A percentile compares a stretch with the other conserved stretches of the same genome.
Conservation (phyloP, 495 filamentous ascomycete species). For the Patellaria atrata region DNA sequence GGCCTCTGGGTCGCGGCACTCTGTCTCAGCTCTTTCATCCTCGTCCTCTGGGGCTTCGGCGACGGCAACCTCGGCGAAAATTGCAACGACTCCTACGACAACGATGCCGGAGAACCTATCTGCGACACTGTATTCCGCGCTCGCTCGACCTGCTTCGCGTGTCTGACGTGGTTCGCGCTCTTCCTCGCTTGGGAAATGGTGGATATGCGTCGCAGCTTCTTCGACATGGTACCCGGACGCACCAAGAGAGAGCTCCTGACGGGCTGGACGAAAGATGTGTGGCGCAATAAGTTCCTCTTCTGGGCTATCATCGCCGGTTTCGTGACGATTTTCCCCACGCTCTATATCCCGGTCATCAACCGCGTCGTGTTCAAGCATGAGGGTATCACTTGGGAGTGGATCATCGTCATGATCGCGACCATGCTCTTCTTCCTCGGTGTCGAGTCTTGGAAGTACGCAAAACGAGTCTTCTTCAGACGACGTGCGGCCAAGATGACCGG, state of each 20-base stretch:
- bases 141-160: slow-evolving; percentile 61
- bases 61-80: slow-evolving; percentile 44
- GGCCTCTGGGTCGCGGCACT: slow-evolving; percentile 53
- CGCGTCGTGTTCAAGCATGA: slow-evolving; percentile 58
- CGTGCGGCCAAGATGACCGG: too few species aligned
- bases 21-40: slow-evolving; percentile 52
- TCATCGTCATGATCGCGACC: slow-evolving; percentile 41
- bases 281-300: slow-evolving; percentile 60
- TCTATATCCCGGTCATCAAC: slow-evolving; percentile 62
- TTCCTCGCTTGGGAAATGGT: slow-evolving; percentile 40
- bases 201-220: slow-evolving; percentile 21
- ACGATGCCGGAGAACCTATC: too few species aligned
- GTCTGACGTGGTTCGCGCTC: slow-evolving; percentile 58
- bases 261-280: slow-evolving; percentile 39
- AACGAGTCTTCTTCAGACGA: slow-evolving; percentile 34
- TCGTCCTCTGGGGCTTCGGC: slow-evolving; percentile 52
- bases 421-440: slow-evolving; percentile 44
- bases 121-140: slow-evolving; percentile 60
- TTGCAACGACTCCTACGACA: slow-evolving; percentile 47
- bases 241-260: slow-evolving; percentile 37
- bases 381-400: slow-evolving; percentile 66
- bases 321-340: slow-evolving; percentile 52
- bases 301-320: slow-evolving; percentile 55
- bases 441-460: slow-evolving; percentile 53
- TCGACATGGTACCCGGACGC: slow-evolving; percentile 43